Evolutionary conservation across 225 moss, liverwort and hornwort genomes (phyloP), one percentile per base, ranked within the genome.

Genomic region (Polytrichum formosum): DNA sequence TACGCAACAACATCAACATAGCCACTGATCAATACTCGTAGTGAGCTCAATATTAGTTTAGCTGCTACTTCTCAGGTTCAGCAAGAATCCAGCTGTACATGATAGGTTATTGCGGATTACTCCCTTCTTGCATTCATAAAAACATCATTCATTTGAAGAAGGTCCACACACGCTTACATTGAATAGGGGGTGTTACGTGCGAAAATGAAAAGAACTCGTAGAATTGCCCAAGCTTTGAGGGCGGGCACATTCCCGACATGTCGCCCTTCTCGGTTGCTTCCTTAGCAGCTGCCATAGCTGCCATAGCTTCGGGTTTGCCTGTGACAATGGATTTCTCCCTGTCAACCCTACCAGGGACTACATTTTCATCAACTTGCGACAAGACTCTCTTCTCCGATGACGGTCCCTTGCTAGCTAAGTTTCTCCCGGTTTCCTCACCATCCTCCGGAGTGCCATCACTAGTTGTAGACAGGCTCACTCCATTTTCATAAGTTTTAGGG

Each of bases 261-360:
- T 89, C 89, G 5, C 89, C 89, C 81, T 89, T 89, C 77, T 89
- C 89, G 18, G 89, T 86, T 6, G 89, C 89, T 68, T 89, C 89
- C 69, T 89, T 89, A 4, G 89, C 89, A 21, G 89, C 89, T 54
- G 89, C 89, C 81, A 89, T 89, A 19, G 89, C 89, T 7, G 89
- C 89, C 64, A 81, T 87, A 6, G 89, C 89, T 77, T 89, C 89
- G 1, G 89, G 89, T 67, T 86, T 89, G 66, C 89, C 86, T 75
- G 81, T 89, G 25, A 89, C 21, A 64, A 81, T 67, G 4, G 79
- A 60, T 58, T 69, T 89, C 69, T 81, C 81, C 69, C 74, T 82
- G 4, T 83, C 73, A 31, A 72, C 66, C 35, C 63, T 66, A 28
- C 33, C 56, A 68, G 77, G 67, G 23, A 78, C 64, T 6, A 63